Conservation (phyloP, 768 basidiomycete species). For the Mrakia gelida region DNA sequence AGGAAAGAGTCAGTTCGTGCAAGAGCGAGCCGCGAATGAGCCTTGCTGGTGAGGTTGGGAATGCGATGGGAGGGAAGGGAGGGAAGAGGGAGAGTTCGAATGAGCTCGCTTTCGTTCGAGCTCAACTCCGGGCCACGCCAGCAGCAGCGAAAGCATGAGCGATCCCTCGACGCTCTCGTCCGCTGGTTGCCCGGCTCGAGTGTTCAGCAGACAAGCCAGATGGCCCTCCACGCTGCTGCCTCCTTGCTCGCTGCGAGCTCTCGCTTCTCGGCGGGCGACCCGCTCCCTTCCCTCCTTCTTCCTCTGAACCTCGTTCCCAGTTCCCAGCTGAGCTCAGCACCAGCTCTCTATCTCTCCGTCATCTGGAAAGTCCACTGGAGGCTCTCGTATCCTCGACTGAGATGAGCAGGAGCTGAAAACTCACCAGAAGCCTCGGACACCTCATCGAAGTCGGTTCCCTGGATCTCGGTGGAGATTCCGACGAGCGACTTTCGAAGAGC, state of each 20-base stretch:
- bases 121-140: no score
- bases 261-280: no score
- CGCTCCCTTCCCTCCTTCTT: no score
- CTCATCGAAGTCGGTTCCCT: slow-evolving; percentile 74
- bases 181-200: no score
- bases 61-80: not conserved
- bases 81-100: not conserved
- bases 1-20: not conserved
- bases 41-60: not conserved
- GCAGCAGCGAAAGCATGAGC: not conserved
- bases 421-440: slow-evolving; percentile 65
- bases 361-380: accelerated
- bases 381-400: not conserved
- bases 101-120: no score
- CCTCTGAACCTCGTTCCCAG: no score
- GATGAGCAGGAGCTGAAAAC: slow-evolving; percentile 32
- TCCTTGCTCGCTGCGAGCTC: no score
- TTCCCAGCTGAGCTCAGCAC: no score
- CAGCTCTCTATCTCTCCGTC: not conserved
- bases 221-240: no score
- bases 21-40: not conserved
- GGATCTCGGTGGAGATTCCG: slow-evolving; percentile 75
- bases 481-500: slow-evolving; percentile 66
- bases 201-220: no score
- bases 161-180: no score